Base-by-base conservation (phyloP, 768 basidiomycete species). In the Mrakia blollopis region DNA sequence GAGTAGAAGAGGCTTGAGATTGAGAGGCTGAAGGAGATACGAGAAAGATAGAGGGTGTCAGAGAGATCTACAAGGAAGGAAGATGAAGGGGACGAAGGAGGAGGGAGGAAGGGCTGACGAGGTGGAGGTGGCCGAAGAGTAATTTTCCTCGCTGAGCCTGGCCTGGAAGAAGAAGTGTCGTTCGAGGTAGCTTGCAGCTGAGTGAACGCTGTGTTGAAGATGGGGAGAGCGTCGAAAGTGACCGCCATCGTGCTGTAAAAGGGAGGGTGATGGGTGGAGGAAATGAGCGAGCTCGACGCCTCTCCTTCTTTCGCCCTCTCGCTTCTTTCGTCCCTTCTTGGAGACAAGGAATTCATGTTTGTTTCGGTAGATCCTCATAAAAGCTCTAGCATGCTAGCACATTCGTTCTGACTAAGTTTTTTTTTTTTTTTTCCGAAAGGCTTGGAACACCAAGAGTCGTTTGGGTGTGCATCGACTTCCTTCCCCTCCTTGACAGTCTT, bases 191-290 rank as follows among this genome's bases (percentile, higher is more conserved):
- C 37, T 39, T 68, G 65, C 9, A 68, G 65, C 23, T 68, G 65
- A n/a, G 65, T 68, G 65, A 68, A 68, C 10, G 65, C 65, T 39
- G 65, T 68, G 23, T 44, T 68, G 65, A 68, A 68, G 4, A 68
- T 25, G 2, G 65, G 65, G 11, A 68, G 35, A 68, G 65, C 18
- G 35, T 68, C 65, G n/a, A 68, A 68, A 23, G 65, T 68, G 39
- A 25, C 37, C 21, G 65, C 65, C 65, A 68, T 68, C 63, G 37
- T 65, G 39, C 0, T 3, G 37, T 9, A 39, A 21, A 44, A 14
- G 30, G 63, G 18, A 16, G 63, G 18, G 47, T 50, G 47, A 50
- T 16, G 47, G 47, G 47, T 50, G 16, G 47, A 50, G 47, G 47
- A 21, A 14, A 50, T 16, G 47, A 50, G 47, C 47, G 47, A 50